phyloP scores from a whole-genome alignment of 768 basidiomycete genomes.

The Xerocomellus intermedius region DNA sequence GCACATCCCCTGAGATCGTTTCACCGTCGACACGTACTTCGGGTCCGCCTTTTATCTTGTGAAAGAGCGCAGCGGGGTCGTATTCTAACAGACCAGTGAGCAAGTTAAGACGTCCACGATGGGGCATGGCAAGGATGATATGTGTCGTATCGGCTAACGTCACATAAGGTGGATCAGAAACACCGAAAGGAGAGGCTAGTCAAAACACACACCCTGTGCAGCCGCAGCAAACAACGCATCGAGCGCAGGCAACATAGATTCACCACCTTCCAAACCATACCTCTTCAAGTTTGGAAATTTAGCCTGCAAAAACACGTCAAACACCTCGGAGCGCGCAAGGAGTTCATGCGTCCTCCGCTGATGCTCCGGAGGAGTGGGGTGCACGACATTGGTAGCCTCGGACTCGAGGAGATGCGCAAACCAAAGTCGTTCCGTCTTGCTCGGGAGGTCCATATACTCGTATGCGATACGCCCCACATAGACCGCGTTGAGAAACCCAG shows the following conservation, averaged over 20 bases:
- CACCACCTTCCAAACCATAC: constrained; percentile 89
- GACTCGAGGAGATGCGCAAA: constrained; percentile 84
- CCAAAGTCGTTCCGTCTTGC: constrained; percentile 84
- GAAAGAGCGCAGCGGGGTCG: constrained; percentile 68
- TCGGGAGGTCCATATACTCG: constrained; percentile 89
- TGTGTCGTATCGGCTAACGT: constrained; percentile 60
- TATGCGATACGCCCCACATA: constrained; percentile 89
- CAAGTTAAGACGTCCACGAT: constrained; percentile 83
- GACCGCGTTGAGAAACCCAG: constrained; percentile 60
- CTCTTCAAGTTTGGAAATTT: constrained; percentile 90
- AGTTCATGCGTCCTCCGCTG: constrained; percentile 65
- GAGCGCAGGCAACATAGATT: constrained; percentile 89
- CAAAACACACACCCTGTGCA: constrained; percentile 45
- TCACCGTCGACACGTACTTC: constrained; percentile 62
- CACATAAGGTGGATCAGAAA: neutral
- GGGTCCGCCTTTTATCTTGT: constrained; percentile 81
- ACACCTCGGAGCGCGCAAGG: constrained; percentile 71
- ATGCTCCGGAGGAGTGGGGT: constrained; percentile 31
- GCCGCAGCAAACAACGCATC: constrained; percentile 73
- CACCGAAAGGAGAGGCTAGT: neutral
- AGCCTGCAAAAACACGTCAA: constrained; percentile 81
- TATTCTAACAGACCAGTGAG: constrained; percentile 74
- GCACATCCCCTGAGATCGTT: constrained; percentile 76
- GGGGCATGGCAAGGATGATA: constrained; percentile 82
- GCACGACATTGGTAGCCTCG: constrained; percentile 30